Evolutionary conservation across 139 green algal species (phyloP), one percentile per base, ranked within the genome.

Genomic region (Chlamydomonas schloesseri): DNA sequence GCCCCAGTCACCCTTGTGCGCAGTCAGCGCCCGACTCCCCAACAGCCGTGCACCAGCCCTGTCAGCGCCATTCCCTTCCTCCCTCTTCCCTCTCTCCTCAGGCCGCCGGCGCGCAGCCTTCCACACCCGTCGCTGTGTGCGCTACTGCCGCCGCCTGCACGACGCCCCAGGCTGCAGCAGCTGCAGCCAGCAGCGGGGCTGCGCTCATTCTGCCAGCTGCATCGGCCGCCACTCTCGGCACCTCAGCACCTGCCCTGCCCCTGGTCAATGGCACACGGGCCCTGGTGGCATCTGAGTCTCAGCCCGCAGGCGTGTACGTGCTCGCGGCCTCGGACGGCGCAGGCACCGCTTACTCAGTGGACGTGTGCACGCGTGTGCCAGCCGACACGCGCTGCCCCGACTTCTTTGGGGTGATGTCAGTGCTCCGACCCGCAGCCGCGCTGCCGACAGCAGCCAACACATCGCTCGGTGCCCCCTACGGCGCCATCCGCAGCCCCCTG

Each of bases 321-420:
- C 65, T 76, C 17, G 67, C 67, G 31, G 17, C 33, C 10, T 26
- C 79, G 31, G 79, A 76, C 47, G 79, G 64, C 31, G 37, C 14
- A 9, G 65, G 68, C n/a, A 68, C 26, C 2, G 26, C 37, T 20
- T 85, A 85, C 67, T 42, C 31, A 0, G 8, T 85, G 11, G 79
- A 85, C 64, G 78, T 84, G 26, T 84, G 78, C 65, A 64, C 64
- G 0, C 64, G 42, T 10, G 62, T 74, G 28, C 78, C 78, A 2
- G 26, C 37, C 71, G 29, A 26, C 18, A 65, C 78, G 17, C 14
- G 5, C 29, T 84, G 78, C 78, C 3, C 64, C 17, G 37, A 73
- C 64, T 42, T 31, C 64, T 84, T 84, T 47, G 78, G 78, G 0
- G 64, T 74, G 42, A 84, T 74, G 78, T 46, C 26, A 18, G 8